phyloP scores from a whole-genome alignment of 805 yeast species.

The Deakozyma indianensis region DNA sequence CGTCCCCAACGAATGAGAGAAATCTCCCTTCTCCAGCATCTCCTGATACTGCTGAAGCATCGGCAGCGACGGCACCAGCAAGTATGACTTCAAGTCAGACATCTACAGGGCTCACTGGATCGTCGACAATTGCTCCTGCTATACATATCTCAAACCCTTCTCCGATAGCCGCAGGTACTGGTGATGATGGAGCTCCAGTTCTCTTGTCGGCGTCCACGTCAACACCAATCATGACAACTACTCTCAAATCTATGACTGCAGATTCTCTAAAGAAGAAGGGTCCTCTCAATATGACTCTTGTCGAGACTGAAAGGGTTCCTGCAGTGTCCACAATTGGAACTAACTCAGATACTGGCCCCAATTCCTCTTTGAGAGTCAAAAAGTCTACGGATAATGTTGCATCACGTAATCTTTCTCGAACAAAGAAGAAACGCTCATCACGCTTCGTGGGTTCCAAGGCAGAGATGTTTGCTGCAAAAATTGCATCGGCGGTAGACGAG shows the following conservation, averaged over 20 bases:
- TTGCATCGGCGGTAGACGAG: conserved; percentile 89
- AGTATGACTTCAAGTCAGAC: conserved; percentile 1
- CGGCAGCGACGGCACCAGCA: background rate
- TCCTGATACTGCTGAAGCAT: background rate
- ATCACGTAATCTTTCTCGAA: background rate
- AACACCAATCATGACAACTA: background rate
- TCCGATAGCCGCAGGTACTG: background rate
- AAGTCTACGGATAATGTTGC: background rate
- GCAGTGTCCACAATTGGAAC: background rate
- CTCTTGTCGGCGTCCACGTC: background rate
- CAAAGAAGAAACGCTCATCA: conserved; percentile 19
- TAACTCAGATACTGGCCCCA: background rate
- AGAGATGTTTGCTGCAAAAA: conserved; percentile 85
- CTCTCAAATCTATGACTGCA: background rate
- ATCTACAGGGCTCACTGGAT: background rate
- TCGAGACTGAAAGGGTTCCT: background rate
- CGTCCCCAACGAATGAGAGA: background rate
- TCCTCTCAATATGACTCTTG: background rate
- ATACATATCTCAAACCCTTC: background rate
- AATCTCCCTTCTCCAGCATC: background rate
- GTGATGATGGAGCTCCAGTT: background rate
- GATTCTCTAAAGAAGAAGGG: background rate
- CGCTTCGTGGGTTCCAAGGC: conserved; percentile 50
- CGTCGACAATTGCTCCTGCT: background rate
- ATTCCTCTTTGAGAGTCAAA: background rate